These are phyloP conservation scores for Trapa incisa DNA, from an alignment of 345 rosid species.

Conservation along the genomic window DNA sequence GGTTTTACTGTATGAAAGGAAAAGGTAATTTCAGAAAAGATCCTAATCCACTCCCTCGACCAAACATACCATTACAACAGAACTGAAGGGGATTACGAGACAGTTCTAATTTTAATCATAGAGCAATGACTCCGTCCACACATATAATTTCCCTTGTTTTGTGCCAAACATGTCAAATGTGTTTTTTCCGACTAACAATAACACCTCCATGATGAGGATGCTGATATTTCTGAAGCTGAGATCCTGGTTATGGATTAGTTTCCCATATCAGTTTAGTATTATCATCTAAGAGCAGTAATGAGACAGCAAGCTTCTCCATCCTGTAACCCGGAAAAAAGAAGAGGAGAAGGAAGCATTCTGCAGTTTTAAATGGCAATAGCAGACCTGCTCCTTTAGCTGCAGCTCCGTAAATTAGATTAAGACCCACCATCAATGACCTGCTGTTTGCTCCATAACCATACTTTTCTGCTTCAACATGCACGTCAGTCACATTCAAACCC, in stretches of 20 bases:
- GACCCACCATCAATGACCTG: constrained; percentile 21
- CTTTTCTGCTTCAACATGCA: not conserved
- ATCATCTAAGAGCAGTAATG: not conserved
- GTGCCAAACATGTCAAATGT: not conserved
- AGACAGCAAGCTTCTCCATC: not conserved
- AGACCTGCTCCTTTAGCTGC: constrained; percentile 29
- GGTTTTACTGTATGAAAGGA: not conserved
- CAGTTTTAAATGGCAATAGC: too few species aligned
- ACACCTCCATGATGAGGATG: not conserved
- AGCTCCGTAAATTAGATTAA: constrained; percentile 20
- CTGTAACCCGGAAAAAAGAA: not conserved
- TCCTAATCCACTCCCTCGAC: not conserved
- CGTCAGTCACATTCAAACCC: constrained; percentile 11
- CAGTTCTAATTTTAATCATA: not conserved
- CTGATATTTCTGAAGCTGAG: not conserved
- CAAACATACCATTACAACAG: not conserved
- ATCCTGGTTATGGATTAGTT: not conserved
- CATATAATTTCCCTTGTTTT: not conserved
- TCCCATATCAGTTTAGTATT: not conserved
- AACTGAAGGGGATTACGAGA: not conserved
- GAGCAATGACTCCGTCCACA: not conserved
- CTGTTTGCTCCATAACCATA: constrained; percentile 6
- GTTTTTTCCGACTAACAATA: not conserved
- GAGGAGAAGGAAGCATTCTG: too few species aligned
- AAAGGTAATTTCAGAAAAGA: not conserved